Conservation (phyloP, 1,284 basidiomycete species). For the Pyrrhoderma lamaoense region DNA sequence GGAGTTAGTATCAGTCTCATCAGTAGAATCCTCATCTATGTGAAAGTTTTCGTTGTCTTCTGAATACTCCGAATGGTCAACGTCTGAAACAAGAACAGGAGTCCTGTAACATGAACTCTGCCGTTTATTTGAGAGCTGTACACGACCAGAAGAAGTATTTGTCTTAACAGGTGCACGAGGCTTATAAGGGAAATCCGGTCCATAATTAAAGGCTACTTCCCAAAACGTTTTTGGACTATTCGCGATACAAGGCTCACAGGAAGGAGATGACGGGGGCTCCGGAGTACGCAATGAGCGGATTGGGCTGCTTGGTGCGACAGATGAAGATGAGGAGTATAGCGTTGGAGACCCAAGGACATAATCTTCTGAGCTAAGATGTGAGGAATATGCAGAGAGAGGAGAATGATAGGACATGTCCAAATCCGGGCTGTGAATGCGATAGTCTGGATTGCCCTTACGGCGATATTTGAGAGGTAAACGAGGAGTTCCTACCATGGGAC, state of each 20-base stretch:
- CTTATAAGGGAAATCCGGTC: conserved; percentile 16
- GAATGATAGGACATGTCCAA: conserved; percentile 11
- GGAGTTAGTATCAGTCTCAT: not conserved
- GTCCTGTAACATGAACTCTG: conserved; percentile 11
- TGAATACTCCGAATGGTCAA: conserved; percentile 16
- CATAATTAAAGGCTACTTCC: conserved; percentile 17
- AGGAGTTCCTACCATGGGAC: conserved; percentile 14
- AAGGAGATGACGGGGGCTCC: conserved; percentile 16
- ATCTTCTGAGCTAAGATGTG: conserved; percentile 3
- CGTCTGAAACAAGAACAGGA: conserved; percentile 14
- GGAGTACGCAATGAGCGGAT: conserved; percentile 14
- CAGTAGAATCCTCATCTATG: conserved; percentile 3
- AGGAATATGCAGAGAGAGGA: conserved; percentile 2
- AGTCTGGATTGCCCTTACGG: conserved; percentile 11
- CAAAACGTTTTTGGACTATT: conserved; percentile 17
- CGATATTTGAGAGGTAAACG: conserved; percentile 14
- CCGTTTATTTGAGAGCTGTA: conserved; percentile 6
- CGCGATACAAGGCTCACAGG: conserved; percentile 11
- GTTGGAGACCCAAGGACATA: conserved; percentile 10
- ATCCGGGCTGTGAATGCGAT: conserved; percentile 3
- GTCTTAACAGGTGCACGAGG: not conserved
- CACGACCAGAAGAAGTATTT: conserved; percentile 7
- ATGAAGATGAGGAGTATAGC: conserved; percentile 12
- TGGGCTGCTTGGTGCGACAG: conserved; percentile 15
- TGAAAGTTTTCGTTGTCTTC: conserved; percentile 14